phyloP scores from a whole-genome alignment of 768 basidiomycete species.

The Naematelia aurantialba region DNA sequence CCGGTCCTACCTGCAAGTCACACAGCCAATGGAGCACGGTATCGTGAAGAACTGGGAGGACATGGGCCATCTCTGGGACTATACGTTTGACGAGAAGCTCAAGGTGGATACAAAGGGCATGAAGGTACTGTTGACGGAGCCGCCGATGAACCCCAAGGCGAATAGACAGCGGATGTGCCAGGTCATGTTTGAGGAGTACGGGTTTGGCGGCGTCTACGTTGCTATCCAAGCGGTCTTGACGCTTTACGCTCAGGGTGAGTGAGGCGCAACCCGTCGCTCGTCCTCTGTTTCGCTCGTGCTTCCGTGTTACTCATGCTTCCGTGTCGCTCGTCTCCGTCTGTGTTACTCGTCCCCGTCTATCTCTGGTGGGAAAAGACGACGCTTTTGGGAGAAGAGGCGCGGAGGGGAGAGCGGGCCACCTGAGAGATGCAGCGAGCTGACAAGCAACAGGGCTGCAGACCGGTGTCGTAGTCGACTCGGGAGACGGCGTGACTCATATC shows the following conservation, averaged over 20 bases:
- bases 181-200: conserved; percentile 99
- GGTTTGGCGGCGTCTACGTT: conserved; percentile 90
- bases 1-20: conserved; percentile 91
- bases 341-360: background rate
- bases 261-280: background rate
- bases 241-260: conserved; percentile 92
- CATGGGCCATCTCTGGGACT: conserved; percentile 97
- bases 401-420: no score
- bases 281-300: background rate
- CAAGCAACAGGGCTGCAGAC: conserved; percentile 76
- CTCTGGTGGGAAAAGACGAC: no score
- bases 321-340: background rate
- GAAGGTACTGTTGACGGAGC: conserved; percentile 92
- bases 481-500: conserved; percentile 98
- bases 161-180: conserved; percentile 92
- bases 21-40: conserved; percentile 98
- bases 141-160: conserved; percentile 95
- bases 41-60: conserved; percentile 99
- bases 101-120: conserved; percentile 76
- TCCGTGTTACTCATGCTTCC: conserved; percentile 2
- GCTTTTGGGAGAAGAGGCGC: no score
- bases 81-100: conserved; percentile 95
- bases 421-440: background rate
- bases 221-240: conserved; percentile 98
- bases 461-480: conserved; percentile 98